A percentile compares a stretch with the other conserved stretches of the same genome.
Evolutionary conservation across 192 early-diverging fungal species (phyloP).

Genomic region (Coemansia umbellata): DNA sequence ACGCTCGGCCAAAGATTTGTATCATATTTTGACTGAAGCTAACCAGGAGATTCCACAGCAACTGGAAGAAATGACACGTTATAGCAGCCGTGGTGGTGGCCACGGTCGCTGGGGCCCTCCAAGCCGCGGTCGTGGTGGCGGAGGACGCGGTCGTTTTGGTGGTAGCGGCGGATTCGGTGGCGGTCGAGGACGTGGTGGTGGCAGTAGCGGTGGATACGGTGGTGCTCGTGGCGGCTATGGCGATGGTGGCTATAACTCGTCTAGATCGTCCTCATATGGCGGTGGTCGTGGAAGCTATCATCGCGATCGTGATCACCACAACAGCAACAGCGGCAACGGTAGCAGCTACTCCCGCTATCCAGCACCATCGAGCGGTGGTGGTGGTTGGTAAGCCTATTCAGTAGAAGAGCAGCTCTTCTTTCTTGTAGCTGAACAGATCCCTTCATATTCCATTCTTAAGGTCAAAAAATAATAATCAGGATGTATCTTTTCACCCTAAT

Average conservation of each 20-base stretch:
- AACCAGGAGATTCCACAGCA: slow-evolving; percentile 83
- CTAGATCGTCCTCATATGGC: slow-evolving; percentile 27
- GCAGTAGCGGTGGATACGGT: slow-evolving; percentile 16
- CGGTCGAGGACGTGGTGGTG: slow-evolving; percentile 17
- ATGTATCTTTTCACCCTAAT: too few species aligned
- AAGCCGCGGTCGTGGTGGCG: slow-evolving; percentile 47
- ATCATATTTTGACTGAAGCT: slow-evolving; percentile 85
- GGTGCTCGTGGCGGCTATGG: slow-evolving; percentile 20
- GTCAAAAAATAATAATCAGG: too few species aligned
- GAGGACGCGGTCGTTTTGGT: slow-evolving; percentile 31
- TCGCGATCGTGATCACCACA: slow-evolving; percentile 1
- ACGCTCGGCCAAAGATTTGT: slow-evolving; percentile 75
- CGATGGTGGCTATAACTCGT: slow-evolving; percentile 27
- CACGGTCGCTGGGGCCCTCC: slow-evolving; percentile 52
- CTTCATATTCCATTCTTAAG: too few species aligned
- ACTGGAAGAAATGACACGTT: slow-evolving; percentile 65
- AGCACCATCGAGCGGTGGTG: slow-evolving; percentile 12
- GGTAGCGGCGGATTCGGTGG: slow-evolving; percentile 15
- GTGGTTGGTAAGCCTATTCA: slow-evolving; percentile 8
- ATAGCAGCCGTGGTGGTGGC: slow-evolving; percentile 53
- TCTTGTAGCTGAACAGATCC: too few species aligned
- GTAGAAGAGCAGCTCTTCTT: too few species aligned
- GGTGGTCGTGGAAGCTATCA: slow-evolving; percentile 16
- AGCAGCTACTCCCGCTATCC: slow-evolving; percentile 25
- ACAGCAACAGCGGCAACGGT: slow-evolving; percentile 8